Evolutionary conservation across 371 early-diverging fungal genomes (phyloP), one percentile per base, ranked within the genome.

Genomic region (Mortierella polycephala): DNA sequence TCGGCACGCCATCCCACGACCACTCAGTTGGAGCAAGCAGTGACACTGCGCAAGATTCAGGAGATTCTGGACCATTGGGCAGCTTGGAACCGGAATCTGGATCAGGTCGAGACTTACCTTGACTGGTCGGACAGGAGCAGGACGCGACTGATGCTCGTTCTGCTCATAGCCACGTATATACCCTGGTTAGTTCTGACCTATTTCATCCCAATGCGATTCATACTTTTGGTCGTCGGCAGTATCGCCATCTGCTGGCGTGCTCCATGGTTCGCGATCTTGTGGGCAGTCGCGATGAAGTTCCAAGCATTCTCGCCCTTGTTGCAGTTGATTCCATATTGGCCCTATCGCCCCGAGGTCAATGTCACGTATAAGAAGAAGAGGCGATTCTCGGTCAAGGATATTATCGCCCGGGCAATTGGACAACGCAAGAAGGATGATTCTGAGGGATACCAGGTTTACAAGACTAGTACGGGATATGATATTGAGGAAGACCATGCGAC

Each of bases 51-150:
- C 12, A 82, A 83, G 56, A 83, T 83, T 37, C 71, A 81, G 18
- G 75, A 74, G 54, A 83, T 83, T 54, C 56, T 82, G 21, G 83
- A 83, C 46, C 82, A 81, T 53, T 74, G 74, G 64, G 70, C 82
- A 13, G 75, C 74, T 3, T 83, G 81, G 70, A 67, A 74, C 47
- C 56, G 71, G 54, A 39, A 67, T 14, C 20, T 77, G 61, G 70
- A 77, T 46, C 40, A 49, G n/a, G 44, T 72, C 16, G 66, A 68
- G 57, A 58, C 71, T 2, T 58, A 69, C 14, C 56, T 82, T 37
- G 66, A 83, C 53, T 83, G 83, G 83, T 80, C 83, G 14, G 74
- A 83, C 64, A 67, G 45, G 52, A 50, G 62, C 42, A 50, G 52
- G 62, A 82, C 83, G 7, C 75, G 60, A 7, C 16, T 56, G 21